A percentile compares a stretch with the other conserved stretches of the same genome.
Conservation (phyloP, 2,329 filamentous ascomycete genomes). For the Venturia oleaginea region DNA sequence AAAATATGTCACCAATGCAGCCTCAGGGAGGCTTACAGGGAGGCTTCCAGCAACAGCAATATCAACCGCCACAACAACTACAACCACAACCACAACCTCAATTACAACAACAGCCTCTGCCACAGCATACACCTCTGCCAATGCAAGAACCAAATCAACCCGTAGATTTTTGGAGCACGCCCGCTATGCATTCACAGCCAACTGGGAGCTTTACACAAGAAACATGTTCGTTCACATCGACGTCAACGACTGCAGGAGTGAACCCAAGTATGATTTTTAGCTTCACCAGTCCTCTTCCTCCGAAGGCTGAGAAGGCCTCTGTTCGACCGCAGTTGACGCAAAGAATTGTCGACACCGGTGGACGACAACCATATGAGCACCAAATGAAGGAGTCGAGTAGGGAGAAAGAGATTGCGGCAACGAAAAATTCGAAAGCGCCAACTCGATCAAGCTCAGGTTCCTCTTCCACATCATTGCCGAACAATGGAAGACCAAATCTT, state of each 20-base stretch:
- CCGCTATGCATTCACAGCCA: constrained; percentile 1
- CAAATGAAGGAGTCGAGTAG: constrained; percentile 26
- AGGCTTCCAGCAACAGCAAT: background rate
- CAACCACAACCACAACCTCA: background rate
- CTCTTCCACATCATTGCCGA: constrained; percentile 27
- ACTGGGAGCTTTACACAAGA: constrained; percentile 6
- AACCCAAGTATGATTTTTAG: constrained; percentile 40
- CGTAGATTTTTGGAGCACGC: constrained; percentile 10
- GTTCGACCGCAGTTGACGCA: constrained; percentile 17
- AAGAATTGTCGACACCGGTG: constrained; percentile 19
- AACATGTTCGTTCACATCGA: constrained; percentile 18
- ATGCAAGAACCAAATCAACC: constrained; percentile 4
- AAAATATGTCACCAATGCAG: constrained; percentile 18
- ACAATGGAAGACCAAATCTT: constrained; percentile 24
- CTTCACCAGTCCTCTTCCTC: constrained; percentile 21
- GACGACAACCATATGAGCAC: constrained; percentile 32
- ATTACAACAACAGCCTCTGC: background rate
- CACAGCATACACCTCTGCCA: background rate
- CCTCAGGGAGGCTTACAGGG: constrained; percentile 17
- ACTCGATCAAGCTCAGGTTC: constrained; percentile 30
- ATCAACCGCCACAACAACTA: background rate
- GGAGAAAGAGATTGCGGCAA: constrained; percentile 22
- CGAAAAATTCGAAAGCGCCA: constrained; percentile 8
- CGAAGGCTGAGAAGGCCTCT: constrained; percentile 21
- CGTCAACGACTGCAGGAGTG: constrained; percentile 28